Evolutionary conservation across 1,284 basidiomycete species (phyloP), one percentile per base, ranked within the genome.

Genomic region (Ustilago tritici): DNA sequence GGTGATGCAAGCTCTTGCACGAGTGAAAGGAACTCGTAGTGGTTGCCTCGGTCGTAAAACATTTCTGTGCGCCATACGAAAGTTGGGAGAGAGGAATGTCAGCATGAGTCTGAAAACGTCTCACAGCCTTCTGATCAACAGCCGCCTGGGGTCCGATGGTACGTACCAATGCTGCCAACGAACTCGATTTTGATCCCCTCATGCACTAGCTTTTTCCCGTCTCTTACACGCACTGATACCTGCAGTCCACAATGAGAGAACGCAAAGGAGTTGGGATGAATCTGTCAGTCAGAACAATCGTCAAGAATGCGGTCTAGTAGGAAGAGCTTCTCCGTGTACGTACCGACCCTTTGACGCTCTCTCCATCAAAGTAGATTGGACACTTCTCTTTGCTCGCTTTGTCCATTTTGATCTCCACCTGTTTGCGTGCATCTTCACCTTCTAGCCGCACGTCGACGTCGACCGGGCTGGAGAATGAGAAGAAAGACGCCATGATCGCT

Each of bases 161-260:
- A 86, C 92, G 57, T 75, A 94, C 95, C 95, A 84, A 98, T 98
- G 80, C 93, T 94, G 15, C 96, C 96, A 17, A 96, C 92, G 82
- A 99, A 95, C 87, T 99, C 96, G 64, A 99, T 93, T 87, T 98
- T 95, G 85, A 99, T 95, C 1, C 97, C 96, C 58, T 99, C 96
- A 83, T 99, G 97, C 34, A 92, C 90, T 62, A 97, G 89, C 87
- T 93, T 95, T 90, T 98, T 98, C 14, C 96, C 95, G 83, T 98
- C 96, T 57, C 95, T 91, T 15, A 96, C 92, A 35, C 95, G 91
- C 61, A 98, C 92, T 17, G 92, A 90, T 1, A 95, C 92, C 93
- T 97, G 82, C 15, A 17, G 12, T 41, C 1, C 40, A 12, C 43
- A 46, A n/a, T 7, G 43, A n/a, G 8, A 46, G 40, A 6, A 41